Evolutionary conservation across 2,329 filamentous ascomycete species (phyloP).

Genomic region (Colletotrichum theobromicola): DNA sequence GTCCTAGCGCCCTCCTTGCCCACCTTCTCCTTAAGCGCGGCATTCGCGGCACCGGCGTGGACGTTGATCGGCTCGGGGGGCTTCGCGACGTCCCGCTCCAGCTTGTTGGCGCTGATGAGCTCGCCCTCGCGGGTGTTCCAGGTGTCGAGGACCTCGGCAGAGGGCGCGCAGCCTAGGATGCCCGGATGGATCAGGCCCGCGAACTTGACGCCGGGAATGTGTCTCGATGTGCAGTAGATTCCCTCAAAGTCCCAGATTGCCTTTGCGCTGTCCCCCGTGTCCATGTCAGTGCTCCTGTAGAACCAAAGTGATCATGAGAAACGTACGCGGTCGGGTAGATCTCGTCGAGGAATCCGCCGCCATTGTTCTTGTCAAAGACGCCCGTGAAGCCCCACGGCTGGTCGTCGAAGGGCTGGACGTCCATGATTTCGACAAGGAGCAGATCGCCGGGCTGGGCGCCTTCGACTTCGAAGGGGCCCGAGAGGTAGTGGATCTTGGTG

Average conservation of each 20-base stretch:
- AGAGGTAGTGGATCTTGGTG: slow-evolving; percentile 85
- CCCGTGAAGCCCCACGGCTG: slow-evolving; percentile 92
- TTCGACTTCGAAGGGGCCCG: slow-evolving; percentile 87
- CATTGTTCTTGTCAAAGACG: slow-evolving; percentile 79
- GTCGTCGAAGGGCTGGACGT: slow-evolving; percentile 87
- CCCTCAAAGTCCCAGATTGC: slow-evolving; percentile 65
- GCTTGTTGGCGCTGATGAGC: slow-evolving; percentile 72
- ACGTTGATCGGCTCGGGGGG: slow-evolving; percentile 75
- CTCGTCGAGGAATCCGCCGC: slow-evolving; percentile 88
- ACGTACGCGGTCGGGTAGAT: slow-evolving; percentile 81
- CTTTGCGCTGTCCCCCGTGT: slow-evolving; percentile 49
- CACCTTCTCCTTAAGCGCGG: slow-evolving; percentile 67
- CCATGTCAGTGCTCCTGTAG: neutral
- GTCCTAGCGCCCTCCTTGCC: slow-evolving; percentile 82
- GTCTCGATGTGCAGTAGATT: slow-evolving; percentile 78
- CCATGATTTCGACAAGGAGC: slow-evolving; percentile 87
- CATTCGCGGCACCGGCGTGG: slow-evolving; percentile 72
- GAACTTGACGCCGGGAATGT: slow-evolving; percentile 87
- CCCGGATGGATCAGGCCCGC: slow-evolving; percentile 90
- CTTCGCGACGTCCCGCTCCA: slow-evolving; percentile 75
- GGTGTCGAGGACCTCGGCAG: slow-evolving; percentile 73
- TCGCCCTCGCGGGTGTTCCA: slow-evolving; percentile 88
- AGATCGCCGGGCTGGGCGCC: slow-evolving; percentile 85
- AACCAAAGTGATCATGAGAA: neutral
- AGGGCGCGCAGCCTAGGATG: slow-evolving; percentile 89